Conservation (phyloP, 139 green algal species). For the Chlorella sp. region DNA sequence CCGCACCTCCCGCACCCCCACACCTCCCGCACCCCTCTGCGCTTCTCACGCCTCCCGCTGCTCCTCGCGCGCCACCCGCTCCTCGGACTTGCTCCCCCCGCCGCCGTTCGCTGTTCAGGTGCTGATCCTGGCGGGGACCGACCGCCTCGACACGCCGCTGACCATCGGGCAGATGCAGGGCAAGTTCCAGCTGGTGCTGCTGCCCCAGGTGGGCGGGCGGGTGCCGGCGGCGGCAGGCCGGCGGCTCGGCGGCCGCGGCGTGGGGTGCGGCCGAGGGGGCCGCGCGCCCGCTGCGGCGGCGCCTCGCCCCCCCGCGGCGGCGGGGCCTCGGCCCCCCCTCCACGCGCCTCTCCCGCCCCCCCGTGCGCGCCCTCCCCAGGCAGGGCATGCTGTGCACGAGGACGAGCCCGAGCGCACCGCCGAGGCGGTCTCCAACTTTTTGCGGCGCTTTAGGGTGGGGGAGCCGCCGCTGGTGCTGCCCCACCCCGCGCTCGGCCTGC, state of each 20-base stretch:
- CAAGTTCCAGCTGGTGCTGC: conserved; percentile 91
- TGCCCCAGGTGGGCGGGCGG: conserved; percentile 60
- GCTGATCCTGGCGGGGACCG: conserved; percentile 90
- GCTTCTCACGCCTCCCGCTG: background rate
- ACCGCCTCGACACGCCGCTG: conserved; percentile 86
- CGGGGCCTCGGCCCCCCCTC: too few species aligned
- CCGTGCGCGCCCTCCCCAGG: too few species aligned
- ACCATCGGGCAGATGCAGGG: conserved; percentile 97
- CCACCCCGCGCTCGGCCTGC: conserved; percentile 25
- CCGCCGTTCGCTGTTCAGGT: conserved; percentile 26
- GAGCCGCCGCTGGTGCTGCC: conserved; percentile 60
- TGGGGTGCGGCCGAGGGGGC: too few species aligned
- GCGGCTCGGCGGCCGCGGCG: too few species aligned
- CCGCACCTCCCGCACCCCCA: too few species aligned
- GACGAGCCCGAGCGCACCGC: conserved; percentile 75
- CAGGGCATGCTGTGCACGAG: conserved; percentile 94
- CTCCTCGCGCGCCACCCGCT: background rate
- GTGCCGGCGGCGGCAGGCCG: too few species aligned
- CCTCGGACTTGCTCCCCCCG: too few species aligned
- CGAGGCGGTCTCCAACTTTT: conserved; percentile 70
- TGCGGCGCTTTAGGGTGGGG: conserved; percentile 66
- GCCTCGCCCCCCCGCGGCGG: too few species aligned
- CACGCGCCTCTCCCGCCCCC: too few species aligned
- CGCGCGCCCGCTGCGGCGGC: too few species aligned
- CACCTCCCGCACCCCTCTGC: conserved; percentile 38